Conservation (phyloP, 1,284 basidiomycete genomes). For the Naganishia albida region DNA sequence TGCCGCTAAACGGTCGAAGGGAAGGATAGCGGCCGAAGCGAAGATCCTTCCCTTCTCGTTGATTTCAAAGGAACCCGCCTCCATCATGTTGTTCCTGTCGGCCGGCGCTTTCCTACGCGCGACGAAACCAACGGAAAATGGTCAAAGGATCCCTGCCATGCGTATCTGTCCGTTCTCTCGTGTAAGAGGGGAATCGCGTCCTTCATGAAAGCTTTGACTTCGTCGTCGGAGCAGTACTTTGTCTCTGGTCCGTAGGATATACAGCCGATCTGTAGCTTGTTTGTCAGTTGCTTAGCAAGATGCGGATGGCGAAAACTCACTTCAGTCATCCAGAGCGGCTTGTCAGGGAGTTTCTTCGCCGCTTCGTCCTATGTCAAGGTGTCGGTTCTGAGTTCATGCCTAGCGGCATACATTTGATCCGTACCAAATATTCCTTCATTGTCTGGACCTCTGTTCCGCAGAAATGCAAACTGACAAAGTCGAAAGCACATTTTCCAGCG, state of each 20-base stretch:
- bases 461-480: constrained; percentile 1
- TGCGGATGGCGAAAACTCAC: not conserved
- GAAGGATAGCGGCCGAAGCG: too few species aligned
- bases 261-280: not conserved
- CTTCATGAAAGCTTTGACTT: constrained; percentile 6
- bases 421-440: not conserved
- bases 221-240: not conserved
- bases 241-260: not conserved
- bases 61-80: not conserved
- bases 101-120: not conserved
- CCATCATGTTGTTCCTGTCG: constrained; percentile 21
- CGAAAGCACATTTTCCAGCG: not conserved
- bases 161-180: constrained; percentile 7
- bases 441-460: not conserved
- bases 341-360: not conserved
- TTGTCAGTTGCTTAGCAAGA: not conserved
- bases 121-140: not conserved
- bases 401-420: too few species aligned
- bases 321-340: constrained; percentile 18
- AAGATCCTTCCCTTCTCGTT: constrained; percentile 7
- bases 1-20: not conserved
- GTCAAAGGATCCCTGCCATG: constrained; percentile 12
- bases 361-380: not conserved
- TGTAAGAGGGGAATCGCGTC: not conserved
- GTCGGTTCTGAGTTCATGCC: not conserved